These are phyloP conservation scores for Tirmania nivea DNA, from an alignment of 495 filamentous ascomycete genomes.

Conservation along the genomic window DNA sequence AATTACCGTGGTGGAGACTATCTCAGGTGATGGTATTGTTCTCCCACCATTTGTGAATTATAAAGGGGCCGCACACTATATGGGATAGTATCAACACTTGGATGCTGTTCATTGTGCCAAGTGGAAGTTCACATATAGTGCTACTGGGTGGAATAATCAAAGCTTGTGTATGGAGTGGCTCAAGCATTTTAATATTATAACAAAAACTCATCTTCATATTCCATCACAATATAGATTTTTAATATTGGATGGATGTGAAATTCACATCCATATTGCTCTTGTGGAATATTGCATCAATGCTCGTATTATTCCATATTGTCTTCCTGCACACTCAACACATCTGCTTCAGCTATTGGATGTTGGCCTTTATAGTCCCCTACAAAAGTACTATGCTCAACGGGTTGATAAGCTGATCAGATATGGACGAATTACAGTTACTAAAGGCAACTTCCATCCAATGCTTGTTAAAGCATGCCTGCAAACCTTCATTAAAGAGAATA, in stretches of 20 bases:
- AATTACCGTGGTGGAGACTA: not conserved
- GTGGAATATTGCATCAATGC: conserved; percentile 4
- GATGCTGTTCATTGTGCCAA: not conserved
- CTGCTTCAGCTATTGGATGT: conserved; percentile 6
- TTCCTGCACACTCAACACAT: conserved; percentile 6
- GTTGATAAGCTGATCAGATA: conserved; percentile 1
- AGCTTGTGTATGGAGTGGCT: conserved; percentile 11
- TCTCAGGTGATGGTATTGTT: not conserved
- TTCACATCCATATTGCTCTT: conserved; percentile 6
- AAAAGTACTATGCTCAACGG: conserved; percentile 1
- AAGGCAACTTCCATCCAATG: too few relatives aligned
- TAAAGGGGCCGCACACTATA: not conserved
- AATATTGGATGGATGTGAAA: conserved; percentile 5
- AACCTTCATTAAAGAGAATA: too few relatives aligned
- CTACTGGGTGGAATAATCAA: conserved; percentile 15
- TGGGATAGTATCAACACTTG: not conserved
- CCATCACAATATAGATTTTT: not conserved
- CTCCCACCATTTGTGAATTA: not conserved
- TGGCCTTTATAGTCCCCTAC: conserved; percentile 1
- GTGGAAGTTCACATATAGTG: conserved; percentile 2
- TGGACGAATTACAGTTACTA: not conserved
- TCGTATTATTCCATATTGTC: conserved; percentile 4
- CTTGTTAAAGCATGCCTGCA: too few relatives aligned
- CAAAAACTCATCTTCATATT: too few relatives aligned
- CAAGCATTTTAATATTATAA: conserved; percentile 7